Conservation (phyloP, 306 rosid species). For the Castanospermum australe region DNA sequence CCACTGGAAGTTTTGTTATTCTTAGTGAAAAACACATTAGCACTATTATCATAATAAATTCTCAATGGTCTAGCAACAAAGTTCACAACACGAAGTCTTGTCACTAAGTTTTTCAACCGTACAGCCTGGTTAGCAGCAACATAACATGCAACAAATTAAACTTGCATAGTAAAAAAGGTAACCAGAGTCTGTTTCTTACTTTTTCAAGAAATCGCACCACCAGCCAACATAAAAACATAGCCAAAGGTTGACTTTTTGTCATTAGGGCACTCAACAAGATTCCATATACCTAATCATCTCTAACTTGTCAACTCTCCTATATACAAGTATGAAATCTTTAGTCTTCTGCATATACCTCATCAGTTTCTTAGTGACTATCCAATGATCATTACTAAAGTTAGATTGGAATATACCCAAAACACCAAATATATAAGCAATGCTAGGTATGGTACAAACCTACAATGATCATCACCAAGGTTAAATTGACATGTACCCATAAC, state of each 20-base stretch:
- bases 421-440: neutral
- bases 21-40: neutral
- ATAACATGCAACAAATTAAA: neutral
- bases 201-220: neutral
- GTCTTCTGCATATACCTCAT: neutral
- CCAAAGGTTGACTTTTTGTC: neutral
- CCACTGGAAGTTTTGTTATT: no score
- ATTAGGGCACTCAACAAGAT: neutral
- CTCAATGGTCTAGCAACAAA: neutral
- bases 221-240: neutral
- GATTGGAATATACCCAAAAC: neutral
- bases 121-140: neutral
- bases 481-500: no score
- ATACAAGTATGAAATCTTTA: neutral
- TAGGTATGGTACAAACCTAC: no score
- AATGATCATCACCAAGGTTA: no score
- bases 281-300: neutral
- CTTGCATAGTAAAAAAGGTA: no score
- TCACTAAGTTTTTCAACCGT: no score
- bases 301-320: neutral
- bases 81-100: neutral
- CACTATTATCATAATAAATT: no score
- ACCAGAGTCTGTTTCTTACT: neutral
- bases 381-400: neutral
- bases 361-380: neutral